phyloP scores from a whole-genome alignment of 352 stramenopile species.

The Pythium dissimile region DNA sequence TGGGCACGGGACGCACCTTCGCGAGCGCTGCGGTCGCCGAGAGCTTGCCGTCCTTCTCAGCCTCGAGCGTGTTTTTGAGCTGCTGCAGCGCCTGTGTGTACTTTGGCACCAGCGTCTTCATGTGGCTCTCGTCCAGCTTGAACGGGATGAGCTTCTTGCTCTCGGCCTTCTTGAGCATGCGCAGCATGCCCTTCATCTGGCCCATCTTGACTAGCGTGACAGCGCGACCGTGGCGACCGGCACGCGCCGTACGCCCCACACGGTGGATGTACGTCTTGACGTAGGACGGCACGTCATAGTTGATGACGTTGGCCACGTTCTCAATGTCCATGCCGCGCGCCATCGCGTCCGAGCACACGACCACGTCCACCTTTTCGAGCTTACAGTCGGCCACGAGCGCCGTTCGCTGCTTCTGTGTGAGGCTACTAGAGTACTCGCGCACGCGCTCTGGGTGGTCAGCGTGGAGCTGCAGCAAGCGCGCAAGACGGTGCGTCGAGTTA shows the following conservation, averaged over 20 bases:
- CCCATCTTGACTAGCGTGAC: conserved; percentile 84
- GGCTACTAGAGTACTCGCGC: conserved; percentile 76
- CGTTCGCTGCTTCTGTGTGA: conserved; percentile 80
- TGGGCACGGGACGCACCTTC: background rate
- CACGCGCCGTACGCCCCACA: conserved; percentile 78
- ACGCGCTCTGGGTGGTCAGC: conserved; percentile 48
- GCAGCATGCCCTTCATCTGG: conserved; percentile 73
- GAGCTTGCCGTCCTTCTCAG: conserved; percentile 68
- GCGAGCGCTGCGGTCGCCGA: conserved; percentile 36
- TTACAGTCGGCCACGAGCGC: conserved; percentile 78
- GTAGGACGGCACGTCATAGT: conserved; percentile 92
- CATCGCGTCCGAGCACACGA: conserved; percentile 93
- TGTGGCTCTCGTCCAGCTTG: conserved; percentile 58
- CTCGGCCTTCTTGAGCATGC: conserved; percentile 84
- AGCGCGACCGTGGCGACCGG: conserved; percentile 63
- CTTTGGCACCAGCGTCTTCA: conserved; percentile 74
- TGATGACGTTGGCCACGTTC: conserved; percentile 90
- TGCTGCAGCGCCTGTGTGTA: conserved; percentile 69
- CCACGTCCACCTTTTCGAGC: conserved; percentile 50
- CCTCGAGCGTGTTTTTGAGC: conserved; percentile 77
- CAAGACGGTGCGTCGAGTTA: conserved; percentile 95
- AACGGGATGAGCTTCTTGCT: conserved; percentile 72
- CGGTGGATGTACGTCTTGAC: conserved; percentile 92
- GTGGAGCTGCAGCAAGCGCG: conserved; percentile 91
- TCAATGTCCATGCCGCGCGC: conserved; percentile 93